Evolutionary conservation across 2,329 filamentous ascomycete genomes (phyloP).

Genomic region (Diaporthe aspalathi): DNA sequence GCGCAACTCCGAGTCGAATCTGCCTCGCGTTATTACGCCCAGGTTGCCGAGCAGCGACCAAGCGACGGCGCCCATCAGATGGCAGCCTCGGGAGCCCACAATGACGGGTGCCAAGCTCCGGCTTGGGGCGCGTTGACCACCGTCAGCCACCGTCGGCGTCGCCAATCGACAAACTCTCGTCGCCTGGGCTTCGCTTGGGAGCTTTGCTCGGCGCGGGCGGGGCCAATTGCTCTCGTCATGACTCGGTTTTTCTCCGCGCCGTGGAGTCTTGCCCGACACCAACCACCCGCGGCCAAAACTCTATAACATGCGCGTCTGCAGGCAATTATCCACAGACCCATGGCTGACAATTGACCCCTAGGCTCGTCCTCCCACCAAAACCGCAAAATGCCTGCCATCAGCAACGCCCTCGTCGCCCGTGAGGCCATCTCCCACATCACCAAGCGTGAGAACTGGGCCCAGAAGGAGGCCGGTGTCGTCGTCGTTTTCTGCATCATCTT

Average conservation of each 20-base stretch:
- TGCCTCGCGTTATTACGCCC: background rate
- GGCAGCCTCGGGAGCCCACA: conserved; percentile 22
- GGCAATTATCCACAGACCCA: background rate
- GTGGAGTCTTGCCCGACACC: background rate
- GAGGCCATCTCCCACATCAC: conserved; percentile 54
- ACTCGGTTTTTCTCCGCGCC: background rate
- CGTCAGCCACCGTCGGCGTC: conserved; percentile 15
- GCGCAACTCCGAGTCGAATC: background rate
- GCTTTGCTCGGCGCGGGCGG: conserved; percentile 4
- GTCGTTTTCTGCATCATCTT: conserved; percentile 72
- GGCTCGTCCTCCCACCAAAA: conserved; percentile 12
- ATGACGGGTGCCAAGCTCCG: conserved; percentile 39
- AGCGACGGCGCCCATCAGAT: conserved; percentile 17
- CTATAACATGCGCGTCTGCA: background rate
- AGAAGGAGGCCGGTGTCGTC: conserved; percentile 67
- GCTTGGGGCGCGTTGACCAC: conserved; percentile 25
- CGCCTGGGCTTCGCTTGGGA: conserved; percentile 14
- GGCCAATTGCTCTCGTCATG: conserved; percentile 3
- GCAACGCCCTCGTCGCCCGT: conserved; percentile 48
- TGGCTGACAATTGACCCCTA: conserved; percentile 25
- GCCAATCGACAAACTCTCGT: conserved; percentile 27
- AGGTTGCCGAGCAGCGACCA: conserved; percentile 22
- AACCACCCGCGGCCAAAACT: background rate
- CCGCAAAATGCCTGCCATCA: conserved; percentile 51
- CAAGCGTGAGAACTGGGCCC: conserved; percentile 70